These are phyloP conservation scores for Bromus sterilis DNA, from an alignment of 176 grass and related monocot genomes.

Conservation along the genomic window DNA sequence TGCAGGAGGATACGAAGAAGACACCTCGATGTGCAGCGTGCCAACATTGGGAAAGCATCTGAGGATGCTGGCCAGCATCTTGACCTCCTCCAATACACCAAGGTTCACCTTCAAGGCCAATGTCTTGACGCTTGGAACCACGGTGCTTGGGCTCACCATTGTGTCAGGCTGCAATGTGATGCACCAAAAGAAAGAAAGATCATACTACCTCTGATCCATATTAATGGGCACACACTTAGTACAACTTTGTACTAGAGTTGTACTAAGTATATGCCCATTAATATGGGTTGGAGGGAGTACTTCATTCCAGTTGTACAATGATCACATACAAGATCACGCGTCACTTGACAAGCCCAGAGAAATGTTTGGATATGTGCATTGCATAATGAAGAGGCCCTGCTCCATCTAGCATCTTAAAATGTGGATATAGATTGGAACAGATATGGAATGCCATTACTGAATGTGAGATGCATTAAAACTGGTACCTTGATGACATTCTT, in stretches of 20 bases:
- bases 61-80: neutral
- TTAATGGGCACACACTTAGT: too few species aligned
- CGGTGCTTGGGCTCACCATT: neutral
- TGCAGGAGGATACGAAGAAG: neutral
- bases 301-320: neutral
- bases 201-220: too few species aligned
- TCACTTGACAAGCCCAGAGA: neutral
- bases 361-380: neutral
- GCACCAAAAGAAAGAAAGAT: neutral
- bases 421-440: neutral
- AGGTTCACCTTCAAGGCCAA: neutral
- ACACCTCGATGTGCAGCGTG: neutral
- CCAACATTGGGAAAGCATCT: neutral
- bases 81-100: neutral
- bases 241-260: too few species aligned
- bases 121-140: constrained; percentile 2
- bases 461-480: neutral
- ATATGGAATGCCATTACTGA: neutral
- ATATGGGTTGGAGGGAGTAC: too few species aligned
- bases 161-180: neutral
- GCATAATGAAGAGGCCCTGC: neutral
- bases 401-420: neutral
- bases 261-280: too few species aligned
- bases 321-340: neutral
- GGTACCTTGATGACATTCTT: neutral